Conservation (phyloP, 352 stramenopile genomes). For the Phytophthora sp. region DNA sequence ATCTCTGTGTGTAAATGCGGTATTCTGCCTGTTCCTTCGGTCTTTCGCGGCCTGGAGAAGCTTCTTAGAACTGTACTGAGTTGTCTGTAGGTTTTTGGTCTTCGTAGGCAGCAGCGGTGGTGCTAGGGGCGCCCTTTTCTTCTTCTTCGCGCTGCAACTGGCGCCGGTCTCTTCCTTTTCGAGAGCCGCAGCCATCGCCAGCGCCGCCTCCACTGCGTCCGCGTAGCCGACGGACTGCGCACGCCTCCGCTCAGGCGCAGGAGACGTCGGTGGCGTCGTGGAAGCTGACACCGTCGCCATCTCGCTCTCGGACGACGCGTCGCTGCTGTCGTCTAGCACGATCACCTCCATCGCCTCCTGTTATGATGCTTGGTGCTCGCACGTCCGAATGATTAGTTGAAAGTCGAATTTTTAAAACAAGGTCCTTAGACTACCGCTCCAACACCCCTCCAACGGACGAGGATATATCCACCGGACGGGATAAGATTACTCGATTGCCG, state of each 20-base stretch:
- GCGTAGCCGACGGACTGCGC: slow-evolving; percentile 30
- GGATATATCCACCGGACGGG: no score
- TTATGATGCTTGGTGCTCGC: not conserved
- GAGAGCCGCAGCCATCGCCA: slow-evolving; percentile 38
- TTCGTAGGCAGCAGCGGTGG: slow-evolving; percentile 25
- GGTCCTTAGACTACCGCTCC: no score
- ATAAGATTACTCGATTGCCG: no score
- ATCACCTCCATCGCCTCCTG: slow-evolving; percentile 31
- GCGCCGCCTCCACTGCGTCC: slow-evolving; percentile 33
- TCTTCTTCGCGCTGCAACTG: slow-evolving; percentile 2
- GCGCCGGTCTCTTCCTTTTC: not conserved
- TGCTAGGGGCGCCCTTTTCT: slow-evolving; percentile 9
- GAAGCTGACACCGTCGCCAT: slow-evolving; percentile 10
- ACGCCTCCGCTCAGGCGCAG: not conserved
- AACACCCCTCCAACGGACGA: no score
- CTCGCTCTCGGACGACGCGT: slow-evolving; percentile 27
- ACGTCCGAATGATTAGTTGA: slow-evolving; percentile 1
- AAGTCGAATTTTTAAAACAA: no score
- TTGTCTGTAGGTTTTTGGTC: slow-evolving; percentile 9
- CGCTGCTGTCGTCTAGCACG: slow-evolving; percentile 41
- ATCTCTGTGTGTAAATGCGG: not conserved
- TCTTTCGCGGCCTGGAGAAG: slow-evolving; percentile 1
- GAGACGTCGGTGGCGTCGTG: slow-evolving; percentile 5
- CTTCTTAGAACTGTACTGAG: slow-evolving; percentile 1
- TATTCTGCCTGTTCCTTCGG: not conserved